Evolutionary conservation across 805 yeast genomes (phyloP).

Genomic region (Diddensiella transvaalensis): DNA sequence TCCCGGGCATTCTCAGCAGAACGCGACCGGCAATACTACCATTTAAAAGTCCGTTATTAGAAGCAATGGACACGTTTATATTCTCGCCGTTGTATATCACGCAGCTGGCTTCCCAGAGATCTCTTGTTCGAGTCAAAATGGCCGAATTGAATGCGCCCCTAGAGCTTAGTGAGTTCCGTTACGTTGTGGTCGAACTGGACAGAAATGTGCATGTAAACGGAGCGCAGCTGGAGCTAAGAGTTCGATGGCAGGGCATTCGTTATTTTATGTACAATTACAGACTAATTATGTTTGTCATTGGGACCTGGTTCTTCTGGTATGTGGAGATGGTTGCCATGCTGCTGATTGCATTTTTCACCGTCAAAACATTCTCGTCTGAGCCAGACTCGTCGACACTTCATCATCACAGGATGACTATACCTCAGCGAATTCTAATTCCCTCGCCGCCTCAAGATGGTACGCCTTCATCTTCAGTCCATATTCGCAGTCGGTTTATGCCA

Average conservation of each 20-base stretch:
- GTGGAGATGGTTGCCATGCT: conserved; percentile 22
- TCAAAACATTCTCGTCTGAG: neutral
- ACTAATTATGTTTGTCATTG: conserved; percentile 24
- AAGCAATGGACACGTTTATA: conserved; percentile 26
- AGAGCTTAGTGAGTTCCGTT: conserved; percentile 9
- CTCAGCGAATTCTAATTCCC: too few species aligned
- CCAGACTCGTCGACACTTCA: too few species aligned
- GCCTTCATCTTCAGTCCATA: too few species aligned
- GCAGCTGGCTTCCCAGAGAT: conserved; percentile 28
- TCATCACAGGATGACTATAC: too few species aligned
- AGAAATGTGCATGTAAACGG: conserved; percentile 25
- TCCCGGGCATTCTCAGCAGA: conserved; percentile 9
- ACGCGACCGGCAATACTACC: conserved; percentile 33
- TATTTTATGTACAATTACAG: conserved; percentile 30
- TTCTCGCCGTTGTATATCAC: conserved; percentile 30
- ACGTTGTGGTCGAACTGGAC: conserved; percentile 26
- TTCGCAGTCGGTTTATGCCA: too few species aligned
- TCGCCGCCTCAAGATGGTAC: too few species aligned
- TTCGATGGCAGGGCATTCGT: conserved; percentile 32
- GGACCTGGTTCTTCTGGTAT: conserved; percentile 28
- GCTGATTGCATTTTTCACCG: conserved; percentile 14
- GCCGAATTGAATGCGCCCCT: conserved; percentile 21
- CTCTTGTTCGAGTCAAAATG: conserved; percentile 25
- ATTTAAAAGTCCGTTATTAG: conserved; percentile 28
- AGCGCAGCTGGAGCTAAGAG: conserved; percentile 26